Conservation (phyloP, 2,329 filamentous ascomycete species). For the Colletotrichum sp. region DNA sequence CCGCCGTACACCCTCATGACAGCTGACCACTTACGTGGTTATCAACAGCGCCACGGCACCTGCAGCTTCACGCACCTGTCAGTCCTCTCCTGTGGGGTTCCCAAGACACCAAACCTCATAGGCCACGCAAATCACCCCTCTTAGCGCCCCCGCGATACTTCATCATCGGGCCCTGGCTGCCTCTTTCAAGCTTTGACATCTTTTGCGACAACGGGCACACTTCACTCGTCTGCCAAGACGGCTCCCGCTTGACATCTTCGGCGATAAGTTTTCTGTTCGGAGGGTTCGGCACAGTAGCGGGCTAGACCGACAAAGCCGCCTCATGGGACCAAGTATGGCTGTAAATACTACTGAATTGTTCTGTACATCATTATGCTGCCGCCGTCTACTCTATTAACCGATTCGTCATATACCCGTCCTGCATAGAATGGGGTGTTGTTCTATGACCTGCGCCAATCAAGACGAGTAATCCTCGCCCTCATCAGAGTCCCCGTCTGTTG, state of each 20-base stretch:
- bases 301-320: neutral
- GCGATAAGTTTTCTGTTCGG: neutral
- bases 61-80: neutral
- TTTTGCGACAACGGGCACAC: neutral
- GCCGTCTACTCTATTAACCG: neutral
- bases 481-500: constrained; percentile 34
- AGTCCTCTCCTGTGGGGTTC: neutral
- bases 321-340: neutral
- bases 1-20: neutral
- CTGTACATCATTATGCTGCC: neutral
- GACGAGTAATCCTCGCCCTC: constrained; percentile 2
- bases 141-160: neutral
- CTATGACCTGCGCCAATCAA: neutral
- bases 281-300: neutral
- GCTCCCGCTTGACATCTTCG: neutral
- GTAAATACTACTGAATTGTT: neutral
- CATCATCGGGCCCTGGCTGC: neutral
- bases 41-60: constrained; percentile 6
- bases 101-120: neutral
- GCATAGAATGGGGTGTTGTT: too few species aligned
- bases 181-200: neutral
- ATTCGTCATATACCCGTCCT: neutral
- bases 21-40: neutral
- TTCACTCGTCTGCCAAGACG: neutral
- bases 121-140: constrained; percentile 7